Evolutionary conservation across 1,284 basidiomycete genomes (phyloP), one percentile per base, ranked within the genome.

Genomic region (Tilletia horrida): DNA sequence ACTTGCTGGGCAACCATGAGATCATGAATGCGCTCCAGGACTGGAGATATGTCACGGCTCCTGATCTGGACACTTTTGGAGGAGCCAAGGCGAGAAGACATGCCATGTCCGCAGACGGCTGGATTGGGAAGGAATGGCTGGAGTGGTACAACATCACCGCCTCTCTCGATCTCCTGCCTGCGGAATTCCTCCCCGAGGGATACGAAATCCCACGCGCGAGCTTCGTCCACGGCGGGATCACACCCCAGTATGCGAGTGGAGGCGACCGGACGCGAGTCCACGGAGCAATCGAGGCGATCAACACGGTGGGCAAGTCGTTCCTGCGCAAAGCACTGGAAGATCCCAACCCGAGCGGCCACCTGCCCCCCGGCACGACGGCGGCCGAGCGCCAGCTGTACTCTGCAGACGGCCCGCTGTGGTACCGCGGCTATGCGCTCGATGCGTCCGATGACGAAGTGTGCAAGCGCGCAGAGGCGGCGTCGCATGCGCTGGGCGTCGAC

Each of bases 11-110:
- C 18, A 79, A 79, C 47, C 76, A 77, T 47, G 76, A 72, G 55
- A 61, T 81, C 23, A 80, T 82, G 82, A 83, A 83, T 59, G 79
- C 78, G 0, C 61, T 83, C 31, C 74, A 76, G 7, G 83, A 84
- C 68, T 84, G 82, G 83, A 67, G 83, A 1, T 84, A 84, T 43
- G 83, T 84, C 6, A 84, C 82, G 0, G 62, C 68, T 11, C 79
- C 80, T 11, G 84, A 84, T 66, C 77, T 84, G 3, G 71, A 70
- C 3, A 76, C 77, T 7, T 83, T 82, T 35, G 79, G 82, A 13
- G 79, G 79, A 0, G 23, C 59, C 0, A 43, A 67, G 1, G 71
- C 57, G 21, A 69, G 80, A 6, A 29, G 77, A 1, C 14, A 64
- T 0, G 78, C 75, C 27, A 76, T 82, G 66, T 71, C 76, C 79